phyloP scores from a whole-genome alignment of 495 filamentous ascomycete genomes.

The Acidiella bohemica region DNA sequence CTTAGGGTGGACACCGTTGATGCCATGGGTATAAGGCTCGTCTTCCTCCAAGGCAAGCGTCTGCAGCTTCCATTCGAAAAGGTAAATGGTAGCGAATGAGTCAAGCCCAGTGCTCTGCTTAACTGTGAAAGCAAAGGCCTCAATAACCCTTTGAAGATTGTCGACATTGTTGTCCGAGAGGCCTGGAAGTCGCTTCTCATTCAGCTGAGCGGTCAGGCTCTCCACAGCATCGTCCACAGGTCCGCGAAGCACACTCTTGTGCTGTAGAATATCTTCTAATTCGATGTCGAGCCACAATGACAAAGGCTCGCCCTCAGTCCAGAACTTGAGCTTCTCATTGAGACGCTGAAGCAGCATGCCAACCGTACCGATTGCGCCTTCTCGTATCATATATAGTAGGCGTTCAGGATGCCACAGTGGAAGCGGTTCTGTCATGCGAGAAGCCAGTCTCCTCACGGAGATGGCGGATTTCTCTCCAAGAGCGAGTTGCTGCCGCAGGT shows the following conservation, averaged over 20 bases:
- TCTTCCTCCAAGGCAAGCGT: constrained; percentile 1
- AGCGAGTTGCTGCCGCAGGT: constrained; percentile 47
- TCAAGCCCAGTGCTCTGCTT: constrained; percentile 13
- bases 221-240: neutral
- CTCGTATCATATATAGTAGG: constrained; percentile 72
- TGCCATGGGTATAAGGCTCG: neutral
- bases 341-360: constrained; percentile 62
- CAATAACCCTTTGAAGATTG: constrained; percentile 5
- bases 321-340: constrained; percentile 68
- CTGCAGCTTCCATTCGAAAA: constrained; percentile 14
- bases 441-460: neutral
- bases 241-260: constrained; percentile 19
- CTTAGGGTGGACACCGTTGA: constrained; percentile 2
- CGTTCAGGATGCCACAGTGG: constrained; percentile 93
- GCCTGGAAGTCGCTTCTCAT: constrained; percentile 11
- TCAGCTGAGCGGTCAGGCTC: constrained; percentile 10
- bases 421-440: constrained; percentile 70
- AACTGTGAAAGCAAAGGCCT: constrained; percentile 11
- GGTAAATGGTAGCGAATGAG: constrained; percentile 7
- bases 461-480: constrained; percentile 23
- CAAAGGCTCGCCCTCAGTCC: constrained; percentile 65
- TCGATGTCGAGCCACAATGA: constrained; percentile 67
- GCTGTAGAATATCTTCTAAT: constrained; percentile 49
- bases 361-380: constrained; percentile 61
- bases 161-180: constrained; percentile 5